Base-by-base conservation (phyloP, 208 protist genomes). In the Acanthamoeba triangularis region DNA sequence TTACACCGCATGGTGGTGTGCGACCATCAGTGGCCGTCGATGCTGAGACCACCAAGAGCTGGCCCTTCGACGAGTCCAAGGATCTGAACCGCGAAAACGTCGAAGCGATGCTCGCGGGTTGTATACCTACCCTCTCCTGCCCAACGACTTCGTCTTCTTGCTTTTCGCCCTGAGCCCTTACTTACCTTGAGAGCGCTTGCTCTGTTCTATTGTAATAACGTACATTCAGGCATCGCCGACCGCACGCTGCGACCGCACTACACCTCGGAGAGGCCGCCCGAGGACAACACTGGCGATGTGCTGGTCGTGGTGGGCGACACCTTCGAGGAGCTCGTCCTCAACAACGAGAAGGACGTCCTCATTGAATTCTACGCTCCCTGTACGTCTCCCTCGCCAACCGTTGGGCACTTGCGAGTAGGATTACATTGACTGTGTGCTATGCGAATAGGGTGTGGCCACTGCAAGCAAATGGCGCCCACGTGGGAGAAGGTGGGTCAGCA, bases 351-450 rank as follows among this genome's bases (percentile, higher is more conserved):
- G 78, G 91, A 98, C 87, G 96, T 97, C 56, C 95, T 98, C 47
- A 93, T 99, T 33, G 99, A 99, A 96, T 99, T 99, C 96, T 99
- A 98, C 44, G 98, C 98, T 47, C 98, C 98, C 84, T 99, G 98
- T 95, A 44, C 74, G 1, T 41, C 33, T 49, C 37, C 33, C 35
- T 44, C 41, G 37, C 13, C 52, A 14, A 56, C 52, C 18, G 16
- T 56, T 56, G 52, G 13, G 52, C 52, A 14, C 0, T 4, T 2
- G 52, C 52, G 16, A 56, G 18, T 14, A 20, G 11, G 18, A 54
- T 1, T 54, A 54, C 4, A 4, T 52, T 18, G 49, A 10, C 49
- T 41, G 25, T 76, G 11, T 63, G 56, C 14, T 65, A 6, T 61
- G n/a, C 16, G 23, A 16, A 41, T 41, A 41, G 99, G 98, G 98